Base-by-base conservation (phyloP, 768 basidiomycete species). In the Suillus variegatus region DNA sequence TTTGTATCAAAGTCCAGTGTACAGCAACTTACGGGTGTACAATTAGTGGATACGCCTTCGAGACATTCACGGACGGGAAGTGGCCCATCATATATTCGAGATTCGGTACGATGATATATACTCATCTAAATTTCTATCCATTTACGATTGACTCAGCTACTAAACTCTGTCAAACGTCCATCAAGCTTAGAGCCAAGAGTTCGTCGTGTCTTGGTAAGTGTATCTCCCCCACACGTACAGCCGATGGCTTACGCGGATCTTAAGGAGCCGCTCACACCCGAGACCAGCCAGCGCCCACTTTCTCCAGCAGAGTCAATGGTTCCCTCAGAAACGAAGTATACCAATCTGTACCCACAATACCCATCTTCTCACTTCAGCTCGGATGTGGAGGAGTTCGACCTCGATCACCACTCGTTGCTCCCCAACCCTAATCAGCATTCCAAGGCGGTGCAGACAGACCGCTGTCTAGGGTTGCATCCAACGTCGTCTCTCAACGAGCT, bases 391-490 rank as follows among this genome's bases (percentile, higher is more conserved):
- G 80, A 78, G 46, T 77, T 74, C 25, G 77, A 77, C 69, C 79
- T 22, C 72, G 79, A 65, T 68, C 77, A 32, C 77, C 64, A 58
- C 12, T 36, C 72, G 8, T 38, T 75, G 55, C 68, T 62, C 13
- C 18, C 81, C 65, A n/a, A n/a, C 36, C 20, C 54, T n/a, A 81
- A 81, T 68, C 88, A 85, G 28, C 84, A 86, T 3, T 88, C 88
- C 35, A 82, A 85, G 52, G 88, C 84, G 14, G 83, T 91, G 8
- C 93, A 94, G 72, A 93, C 91, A 1, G 90, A 93, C 52, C 70
- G 70, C 35, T 77, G 70, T 61, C 66, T 77, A 38, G 76, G 73
- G 20, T 60, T 72, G 22, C 74, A 76, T 61, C 62, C 68, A 74
- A 72, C 22, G 68, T 78, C 83, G 65, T 54, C 78, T 65, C 67